These are phyloP conservation scores for Penicillium maclennaniae DNA, from an alignment of 495 filamentous ascomycete genomes.

Conservation along the genomic window DNA sequence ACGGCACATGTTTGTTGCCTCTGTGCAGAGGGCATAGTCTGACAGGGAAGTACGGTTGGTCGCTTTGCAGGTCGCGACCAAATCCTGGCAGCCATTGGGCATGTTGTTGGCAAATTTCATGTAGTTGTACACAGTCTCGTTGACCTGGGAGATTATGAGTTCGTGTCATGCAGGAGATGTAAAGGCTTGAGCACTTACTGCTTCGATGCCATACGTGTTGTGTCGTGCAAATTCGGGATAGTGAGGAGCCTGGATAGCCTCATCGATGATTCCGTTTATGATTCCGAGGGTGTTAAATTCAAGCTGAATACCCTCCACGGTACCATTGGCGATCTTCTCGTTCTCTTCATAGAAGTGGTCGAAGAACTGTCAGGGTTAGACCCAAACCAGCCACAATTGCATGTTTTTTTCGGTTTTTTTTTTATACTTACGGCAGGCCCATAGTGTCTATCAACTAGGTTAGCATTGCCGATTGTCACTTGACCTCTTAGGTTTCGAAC, in stretches of 20 bases:
- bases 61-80: conserved; percentile 44
- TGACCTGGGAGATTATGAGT: conserved; percentile 35
- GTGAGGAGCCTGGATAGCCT: conserved; percentile 58
- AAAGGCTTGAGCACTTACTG: conserved; percentile 39
- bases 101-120: conserved; percentile 47
- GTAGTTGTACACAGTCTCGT: conserved; percentile 49
- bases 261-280: conserved; percentile 75
- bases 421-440: conserved; percentile 46
- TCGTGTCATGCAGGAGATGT: conserved; percentile 27
- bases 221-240: conserved; percentile 66
- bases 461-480: conserved; percentile 3
- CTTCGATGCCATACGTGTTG: conserved; percentile 70
- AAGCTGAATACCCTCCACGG: conserved; percentile 33
- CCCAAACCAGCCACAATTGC: conserved; percentile 34
- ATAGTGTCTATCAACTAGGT: conserved; percentile 37
- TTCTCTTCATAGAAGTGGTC: conserved; percentile 64
- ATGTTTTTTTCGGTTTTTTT: too few relatives aligned
- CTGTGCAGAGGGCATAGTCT: conserved; percentile 37
- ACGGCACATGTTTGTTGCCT: conserved; percentile 39
- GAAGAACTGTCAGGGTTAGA: conserved; percentile 32
- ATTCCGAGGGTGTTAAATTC: conserved; percentile 47
- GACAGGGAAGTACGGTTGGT: conserved; percentile 42
- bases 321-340: conserved; percentile 44
- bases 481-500: conserved; percentile 35
- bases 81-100: conserved; percentile 59